phyloP scores from a whole-genome alignment of 148 eudicot species.

The Rhododendron williamsianum region DNA sequence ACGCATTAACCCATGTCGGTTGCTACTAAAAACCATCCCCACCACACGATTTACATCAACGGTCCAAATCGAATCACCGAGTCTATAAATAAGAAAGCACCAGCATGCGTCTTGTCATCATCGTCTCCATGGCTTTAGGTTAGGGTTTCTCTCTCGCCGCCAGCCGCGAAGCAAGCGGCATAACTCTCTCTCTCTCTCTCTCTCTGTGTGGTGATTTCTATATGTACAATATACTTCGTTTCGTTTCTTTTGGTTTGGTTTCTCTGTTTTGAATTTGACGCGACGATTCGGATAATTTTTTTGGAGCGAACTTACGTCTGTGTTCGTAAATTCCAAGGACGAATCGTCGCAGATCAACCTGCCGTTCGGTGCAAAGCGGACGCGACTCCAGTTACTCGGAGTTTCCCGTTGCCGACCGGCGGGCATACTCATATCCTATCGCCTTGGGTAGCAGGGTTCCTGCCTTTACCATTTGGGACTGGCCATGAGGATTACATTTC shows the following conservation, averaged over 20 bases:
- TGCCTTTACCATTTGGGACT: conserved; percentile 42
- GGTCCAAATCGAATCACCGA: background rate
- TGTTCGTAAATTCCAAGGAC: conserved; percentile 27
- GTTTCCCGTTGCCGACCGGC: conserved; percentile 17
- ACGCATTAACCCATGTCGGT: background rate
- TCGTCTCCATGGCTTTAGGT: background rate
- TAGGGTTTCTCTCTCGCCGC: background rate
- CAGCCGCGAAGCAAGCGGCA: background rate
- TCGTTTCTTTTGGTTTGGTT: background rate
- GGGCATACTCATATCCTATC: conserved; percentile 46
- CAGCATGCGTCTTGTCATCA: background rate
- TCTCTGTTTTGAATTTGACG: background rate
- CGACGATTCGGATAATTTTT: background rate
- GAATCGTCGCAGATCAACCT: conserved; percentile 28
- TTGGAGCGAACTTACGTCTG: conserved; percentile 18
- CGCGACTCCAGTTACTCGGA: conserved; percentile 14
- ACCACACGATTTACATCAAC: background rate
- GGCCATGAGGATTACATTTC: conserved; percentile 48
- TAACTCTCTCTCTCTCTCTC: background rate
- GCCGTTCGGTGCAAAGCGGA: conserved; percentile 10
- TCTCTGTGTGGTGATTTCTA: background rate
- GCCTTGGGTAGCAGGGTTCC: conserved; percentile 43
- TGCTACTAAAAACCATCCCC: background rate
- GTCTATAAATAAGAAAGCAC: background rate
- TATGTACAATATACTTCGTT: background rate